Evolutionary conservation across 352 stramenopile species (phyloP).

Genomic region (Plasmopara halstedii): DNA sequence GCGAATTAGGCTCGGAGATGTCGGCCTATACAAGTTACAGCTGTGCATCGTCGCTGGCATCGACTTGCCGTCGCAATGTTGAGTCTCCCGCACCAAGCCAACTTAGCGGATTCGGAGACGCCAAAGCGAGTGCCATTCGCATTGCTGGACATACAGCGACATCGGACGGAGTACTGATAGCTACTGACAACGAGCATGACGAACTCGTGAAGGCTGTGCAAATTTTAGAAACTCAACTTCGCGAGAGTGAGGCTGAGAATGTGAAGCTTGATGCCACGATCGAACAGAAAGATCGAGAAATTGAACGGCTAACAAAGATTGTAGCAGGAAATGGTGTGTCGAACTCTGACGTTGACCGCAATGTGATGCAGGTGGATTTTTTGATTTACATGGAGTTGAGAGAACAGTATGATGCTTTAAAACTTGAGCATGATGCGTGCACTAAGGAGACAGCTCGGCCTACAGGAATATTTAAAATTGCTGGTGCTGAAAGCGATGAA

Average conservation of each 20-base stretch:
- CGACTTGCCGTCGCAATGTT: conserved; percentile 12
- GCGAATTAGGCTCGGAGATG: conserved; percentile 37
- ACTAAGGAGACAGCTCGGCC: too few species aligned
- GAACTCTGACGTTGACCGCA: conserved; percentile 21
- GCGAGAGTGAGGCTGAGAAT: conserved; percentile 45
- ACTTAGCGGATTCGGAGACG: neutral
- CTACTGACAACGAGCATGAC: conserved; percentile 14
- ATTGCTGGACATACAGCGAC: conserved; percentile 5
- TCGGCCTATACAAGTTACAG: conserved; percentile 54
- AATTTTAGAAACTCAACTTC: conserved; percentile 44
- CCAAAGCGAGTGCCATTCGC: conserved; percentile 18
- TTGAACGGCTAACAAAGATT: conserved; percentile 35
- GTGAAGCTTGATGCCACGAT: conserved; percentile 45
- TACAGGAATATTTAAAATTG: conserved; percentile 11
- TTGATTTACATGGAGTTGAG: conserved; percentile 42
- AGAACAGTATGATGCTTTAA: conserved; percentile 43
- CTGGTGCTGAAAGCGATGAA: conserved; percentile 21
- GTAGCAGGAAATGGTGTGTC: conserved; percentile 25
- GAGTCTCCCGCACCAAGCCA: conserved; percentile 10
- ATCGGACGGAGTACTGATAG: conserved; percentile 12
- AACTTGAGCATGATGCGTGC: conserved; percentile 34
- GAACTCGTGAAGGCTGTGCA: conserved; percentile 40
- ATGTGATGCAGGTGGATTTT: conserved; percentile 47
- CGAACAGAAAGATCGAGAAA: conserved; percentile 37
- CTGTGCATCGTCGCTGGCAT: conserved; percentile 34